These are phyloP conservation scores for Neofusicoccum umdonicola DNA, from an alignment of 2,329 filamentous ascomycete species.

Conservation along the genomic window DNA sequence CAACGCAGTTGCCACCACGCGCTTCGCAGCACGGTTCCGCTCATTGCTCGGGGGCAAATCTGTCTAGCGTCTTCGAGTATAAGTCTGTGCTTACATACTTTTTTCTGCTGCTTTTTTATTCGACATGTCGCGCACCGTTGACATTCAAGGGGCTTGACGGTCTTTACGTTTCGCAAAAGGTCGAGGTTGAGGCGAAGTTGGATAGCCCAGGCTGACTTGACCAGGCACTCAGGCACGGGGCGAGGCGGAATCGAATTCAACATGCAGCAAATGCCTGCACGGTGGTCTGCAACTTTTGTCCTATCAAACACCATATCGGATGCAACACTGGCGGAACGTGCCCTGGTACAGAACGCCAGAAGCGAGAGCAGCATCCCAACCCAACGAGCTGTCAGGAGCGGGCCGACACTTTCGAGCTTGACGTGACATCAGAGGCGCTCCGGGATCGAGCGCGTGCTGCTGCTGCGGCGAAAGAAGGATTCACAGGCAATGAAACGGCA, in stretches of 20 bases:
- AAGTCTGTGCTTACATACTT: constrained; percentile 14
- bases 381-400: background rate
- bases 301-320: background rate
- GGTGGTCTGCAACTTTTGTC: background rate
- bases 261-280: background rate
- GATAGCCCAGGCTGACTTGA: background rate
- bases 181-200: background rate
- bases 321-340: background rate
- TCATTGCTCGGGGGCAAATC: constrained; percentile 13
- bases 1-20: background rate
- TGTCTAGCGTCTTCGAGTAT: background rate
- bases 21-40: constrained; percentile 6
- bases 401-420: background rate
- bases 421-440: background rate
- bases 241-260: background rate
- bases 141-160: background rate
- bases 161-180: background rate
- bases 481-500: background rate
- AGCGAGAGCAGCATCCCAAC: background rate
- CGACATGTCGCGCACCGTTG: background rate
- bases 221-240: background rate
- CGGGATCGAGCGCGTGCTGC: background rate
- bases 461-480: background rate
- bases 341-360: background rate
- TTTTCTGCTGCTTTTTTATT: background rate